phyloP scores from a whole-genome alignment of 495 filamentous ascomycete genomes.

The Penicillium simplicissimum region DNA sequence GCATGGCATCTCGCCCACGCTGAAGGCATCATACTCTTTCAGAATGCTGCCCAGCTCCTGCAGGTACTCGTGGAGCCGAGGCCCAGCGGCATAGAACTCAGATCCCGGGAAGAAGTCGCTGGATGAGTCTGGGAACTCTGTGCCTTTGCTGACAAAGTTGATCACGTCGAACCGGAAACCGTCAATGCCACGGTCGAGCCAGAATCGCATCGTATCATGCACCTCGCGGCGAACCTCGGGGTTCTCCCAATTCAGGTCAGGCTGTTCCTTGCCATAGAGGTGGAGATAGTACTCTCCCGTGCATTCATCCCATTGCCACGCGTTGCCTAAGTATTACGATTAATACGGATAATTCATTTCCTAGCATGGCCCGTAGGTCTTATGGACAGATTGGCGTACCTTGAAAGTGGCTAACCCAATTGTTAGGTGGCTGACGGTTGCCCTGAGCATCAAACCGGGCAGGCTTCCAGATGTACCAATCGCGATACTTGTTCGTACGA shows the following conservation, averaged over 20 bases:
- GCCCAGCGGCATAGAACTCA: constrained; percentile 59
- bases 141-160: constrained; percentile 51
- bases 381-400: constrained; percentile 11
- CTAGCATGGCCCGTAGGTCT: background rate
- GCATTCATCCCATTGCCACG: constrained; percentile 48
- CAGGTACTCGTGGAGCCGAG: constrained; percentile 60
- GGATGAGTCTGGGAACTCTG: constrained; percentile 41
- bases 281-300: constrained; percentile 49
- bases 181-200: constrained; percentile 46
- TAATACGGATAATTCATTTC: background rate
- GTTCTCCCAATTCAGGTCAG: constrained; percentile 52
- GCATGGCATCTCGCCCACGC: constrained; percentile 66
- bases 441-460: constrained; percentile 43
- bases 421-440: constrained; percentile 53
- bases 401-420: constrained; percentile 45
- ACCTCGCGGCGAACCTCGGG: constrained; percentile 41
- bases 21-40: constrained; percentile 60
- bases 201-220: constrained; percentile 45
- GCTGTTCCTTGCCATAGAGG: constrained; percentile 47
- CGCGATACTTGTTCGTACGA: constrained; percentile 36
- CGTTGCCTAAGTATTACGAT: constrained; percentile 31
- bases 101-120: constrained; percentile 10
- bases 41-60: constrained; percentile 60
- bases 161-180: constrained; percentile 57
- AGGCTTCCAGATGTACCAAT: constrained; percentile 57